phyloP scores from a whole-genome alignment of 192 early-diverging fungal species.

The Glomus cerebriforme region DNA sequence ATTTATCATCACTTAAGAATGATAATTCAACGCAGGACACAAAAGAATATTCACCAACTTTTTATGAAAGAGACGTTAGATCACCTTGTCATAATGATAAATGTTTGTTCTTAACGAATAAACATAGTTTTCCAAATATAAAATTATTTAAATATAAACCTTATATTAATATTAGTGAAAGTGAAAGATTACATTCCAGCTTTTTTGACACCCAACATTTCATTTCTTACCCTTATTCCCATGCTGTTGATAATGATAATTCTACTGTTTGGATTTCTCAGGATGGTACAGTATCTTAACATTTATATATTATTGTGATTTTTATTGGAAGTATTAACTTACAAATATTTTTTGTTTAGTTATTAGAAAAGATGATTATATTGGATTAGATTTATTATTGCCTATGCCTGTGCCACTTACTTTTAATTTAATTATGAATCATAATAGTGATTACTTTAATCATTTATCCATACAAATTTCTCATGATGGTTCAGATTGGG shows the following conservation, averaged over 20 bases:
- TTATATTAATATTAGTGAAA: constrained; percentile 51
- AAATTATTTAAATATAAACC: constrained; percentile 50
- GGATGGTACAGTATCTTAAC: constrained; percentile 31
- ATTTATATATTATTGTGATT: background rate
- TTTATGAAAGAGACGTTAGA: constrained; percentile 46
- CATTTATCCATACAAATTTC: constrained; percentile 38
- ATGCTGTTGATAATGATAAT: constrained; percentile 55
- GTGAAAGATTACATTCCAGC: constrained; percentile 47
- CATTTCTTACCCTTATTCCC: constrained; percentile 43
- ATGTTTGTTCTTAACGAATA: constrained; percentile 58
- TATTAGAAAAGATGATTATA: constrained; percentile 52
- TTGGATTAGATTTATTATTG: constrained; percentile 58
- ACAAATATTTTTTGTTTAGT: constrained; percentile 26
- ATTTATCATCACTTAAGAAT: constrained; percentile 17
- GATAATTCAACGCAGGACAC: constrained; percentile 32
- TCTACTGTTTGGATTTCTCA: constrained; percentile 48
- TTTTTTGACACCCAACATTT: constrained; percentile 44
- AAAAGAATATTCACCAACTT: constrained; percentile 44
- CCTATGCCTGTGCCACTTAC: constrained; percentile 35
- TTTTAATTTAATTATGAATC: constrained; percentile 21
- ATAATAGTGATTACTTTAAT: constrained; percentile 31
- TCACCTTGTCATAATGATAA: constrained; percentile 54
- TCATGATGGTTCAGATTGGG: constrained; percentile 44
- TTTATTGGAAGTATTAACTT: background rate
- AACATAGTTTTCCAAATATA: constrained; percentile 49